A percentile compares a stretch with the other conserved stretches of the same genome.
These are phyloP conservation scores for Cucurbitaria berberidis DNA, from an alignment of 2,329 filamentous ascomycete genomes.

Conservation along the genomic window DNA sequence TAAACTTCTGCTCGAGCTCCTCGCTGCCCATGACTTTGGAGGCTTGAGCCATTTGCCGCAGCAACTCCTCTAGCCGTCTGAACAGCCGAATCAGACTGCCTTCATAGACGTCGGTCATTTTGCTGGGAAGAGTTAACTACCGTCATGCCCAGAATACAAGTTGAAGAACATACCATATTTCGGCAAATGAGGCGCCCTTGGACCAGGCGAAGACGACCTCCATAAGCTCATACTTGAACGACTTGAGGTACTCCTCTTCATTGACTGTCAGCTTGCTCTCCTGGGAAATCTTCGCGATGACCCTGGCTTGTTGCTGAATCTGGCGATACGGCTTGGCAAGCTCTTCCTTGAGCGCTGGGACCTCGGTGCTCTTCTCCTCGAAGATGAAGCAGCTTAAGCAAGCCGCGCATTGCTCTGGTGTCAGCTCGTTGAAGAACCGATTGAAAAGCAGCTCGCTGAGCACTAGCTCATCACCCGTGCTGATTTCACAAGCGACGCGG, in stretches of 20 bases:
- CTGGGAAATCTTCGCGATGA: conserved; percentile 90
- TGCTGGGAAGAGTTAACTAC: conserved; percentile 61
- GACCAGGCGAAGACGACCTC: conserved; percentile 94
- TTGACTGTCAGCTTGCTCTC: conserved; percentile 95
- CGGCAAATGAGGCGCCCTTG: conserved; percentile 84
- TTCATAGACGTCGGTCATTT: conserved; percentile 99
- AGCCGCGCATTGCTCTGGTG: conserved; percentile 84
- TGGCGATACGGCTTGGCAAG: conserved; percentile 84
- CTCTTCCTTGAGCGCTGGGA: conserved; percentile 75
- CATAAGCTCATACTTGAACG: conserved; percentile 95
- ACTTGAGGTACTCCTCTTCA: conserved; percentile 89
- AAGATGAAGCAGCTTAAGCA: conserved; percentile 95
- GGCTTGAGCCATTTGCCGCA: conserved; percentile 94
- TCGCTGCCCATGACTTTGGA: conserved; percentile 98
- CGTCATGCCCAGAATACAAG: background rate
- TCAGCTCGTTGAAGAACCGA: conserved; percentile 95
- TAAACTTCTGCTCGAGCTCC: conserved; percentile 91
- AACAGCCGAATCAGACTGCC: conserved; percentile 95
- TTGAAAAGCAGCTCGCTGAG: conserved; percentile 94
- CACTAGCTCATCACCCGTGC: conserved; percentile 92
- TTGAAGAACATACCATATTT: conserved; percentile 84
- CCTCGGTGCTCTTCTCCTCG: conserved; percentile 88
- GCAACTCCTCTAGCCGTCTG: conserved; percentile 89
- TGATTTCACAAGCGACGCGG: conserved; percentile 96
- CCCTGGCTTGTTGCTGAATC: conserved; percentile 83